A percentile compares a stretch with the other conserved stretches of the same genome.
Evolutionary conservation across 345 rosid species (phyloP).

Genomic region (Toxicodendron radicans): DNA sequence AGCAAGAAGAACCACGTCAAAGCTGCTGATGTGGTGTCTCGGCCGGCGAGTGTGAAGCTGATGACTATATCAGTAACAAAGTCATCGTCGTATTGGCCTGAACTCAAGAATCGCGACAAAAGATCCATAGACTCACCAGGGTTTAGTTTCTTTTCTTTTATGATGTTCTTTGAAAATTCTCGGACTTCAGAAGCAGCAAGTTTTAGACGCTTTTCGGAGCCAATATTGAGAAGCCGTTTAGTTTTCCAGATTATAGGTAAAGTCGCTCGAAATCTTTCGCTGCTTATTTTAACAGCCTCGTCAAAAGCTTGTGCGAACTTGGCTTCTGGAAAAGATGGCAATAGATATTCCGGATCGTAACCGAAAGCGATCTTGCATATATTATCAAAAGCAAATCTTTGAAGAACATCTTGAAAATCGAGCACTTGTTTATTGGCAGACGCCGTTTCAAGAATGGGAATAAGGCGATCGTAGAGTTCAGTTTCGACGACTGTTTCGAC

Average conservation of each 20-base stretch:
- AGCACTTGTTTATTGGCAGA: slow-evolving; percentile 30
- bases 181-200: slow-evolving; percentile 37
- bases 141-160: slow-evolving; percentile 46
- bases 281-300: slow-evolving; percentile 39
- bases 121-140: slow-evolving; percentile 43
- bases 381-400: slow-evolving; percentile 70
- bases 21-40: slow-evolving; percentile 77
- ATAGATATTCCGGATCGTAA: slow-evolving; percentile 56
- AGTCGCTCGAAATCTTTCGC: slow-evolving; percentile 32
- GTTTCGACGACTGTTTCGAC: slow-evolving; percentile 54
- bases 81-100: slow-evolving; percentile 31
- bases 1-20: slow-evolving; percentile 79
- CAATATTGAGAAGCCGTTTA: slow-evolving; percentile 39
- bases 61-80: slow-evolving; percentile 44
- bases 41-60: slow-evolving; percentile 65
- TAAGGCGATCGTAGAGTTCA: slow-evolving; percentile 53
- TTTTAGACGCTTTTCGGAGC: slow-evolving; percentile 47
- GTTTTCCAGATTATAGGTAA: slow-evolving; percentile 46
- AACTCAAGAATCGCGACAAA: slow-evolving; percentile 51
- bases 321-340: slow-evolving; percentile 41
- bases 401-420: slow-evolving; percentile 62
- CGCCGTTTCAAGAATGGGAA: slow-evolving; percentile 53
- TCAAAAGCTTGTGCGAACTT: slow-evolving; percentile 50
- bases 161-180: slow-evolving; percentile 48
- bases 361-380: slow-evolving; percentile 73